Base-by-base conservation (phyloP, 2,329 filamentous ascomycete genomes). In the Neopestalotiopsis rosae region DNA sequence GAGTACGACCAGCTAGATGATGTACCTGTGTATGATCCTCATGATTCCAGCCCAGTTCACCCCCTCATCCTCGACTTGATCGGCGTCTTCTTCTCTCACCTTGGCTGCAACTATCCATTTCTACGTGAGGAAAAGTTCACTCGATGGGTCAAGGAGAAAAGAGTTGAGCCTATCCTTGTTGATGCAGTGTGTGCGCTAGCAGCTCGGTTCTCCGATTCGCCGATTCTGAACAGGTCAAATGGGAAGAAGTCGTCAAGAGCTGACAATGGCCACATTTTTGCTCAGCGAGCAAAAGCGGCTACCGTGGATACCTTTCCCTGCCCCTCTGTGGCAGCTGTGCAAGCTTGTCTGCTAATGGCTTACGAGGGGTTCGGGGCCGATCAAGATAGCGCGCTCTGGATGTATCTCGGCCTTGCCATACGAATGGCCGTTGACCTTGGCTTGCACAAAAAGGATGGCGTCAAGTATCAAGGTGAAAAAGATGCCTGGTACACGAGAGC, bases 281-380 rank as follows among this genome's bases (percentile, higher is more conserved):
- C 94, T 1, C 92, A 94, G 73, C 87, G 94, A 69, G 94, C 94
- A 3, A 95, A 94, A 79, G 88, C 90, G n/a, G 91, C 92, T 4
- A 91, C 95, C 0, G 90, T 95, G 5, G 93, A 97, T 74, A 92
- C 92, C 0, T 94, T 97, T 71, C 89, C 93, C 0, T 96, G 92
- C 70, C 94, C 94, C 0, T 94, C 91, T 2, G 90, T 97, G 1
- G 92, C 92, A 30, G 94, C 93, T 10, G 93, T 96, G 0, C 94
- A 97, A 74, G 93, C 94, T 0, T 94, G 92, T 63, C 81, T 97
- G 12, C 82, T 97, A 34, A 88, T 97, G 81, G 94, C 94, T 0
- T 97, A 97, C 76, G 94, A 97, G 73, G 92, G 95, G 58, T 97
- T 97, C 73, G 94, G 94, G 1, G 92, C 93, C 12, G 93, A 94